Evolutionary conservation across 345 rosid genomes (phyloP).

Genomic region (Hibiscus tridactylites): DNA sequence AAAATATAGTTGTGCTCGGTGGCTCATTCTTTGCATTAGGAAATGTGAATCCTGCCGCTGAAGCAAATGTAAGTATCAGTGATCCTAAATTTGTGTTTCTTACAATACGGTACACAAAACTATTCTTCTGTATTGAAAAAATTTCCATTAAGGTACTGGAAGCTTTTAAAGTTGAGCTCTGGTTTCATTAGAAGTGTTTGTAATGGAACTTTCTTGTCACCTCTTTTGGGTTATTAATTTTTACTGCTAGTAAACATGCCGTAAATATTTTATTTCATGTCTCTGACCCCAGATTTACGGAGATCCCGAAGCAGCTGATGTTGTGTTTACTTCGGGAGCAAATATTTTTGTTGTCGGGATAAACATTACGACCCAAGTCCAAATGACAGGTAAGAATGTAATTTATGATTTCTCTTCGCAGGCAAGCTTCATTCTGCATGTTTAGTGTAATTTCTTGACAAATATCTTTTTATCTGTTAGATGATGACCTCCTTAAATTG

Average conservation of each 20-base stretch:
- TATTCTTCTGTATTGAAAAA: background rate
- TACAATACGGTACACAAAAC: background rate
- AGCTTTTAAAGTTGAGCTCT: background rate
- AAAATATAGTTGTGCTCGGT: conserved; percentile 76
- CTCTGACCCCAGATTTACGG: conserved; percentile 56
- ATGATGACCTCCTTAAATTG: conserved; percentile 53
- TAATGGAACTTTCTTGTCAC: background rate
- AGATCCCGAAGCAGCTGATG: conserved; percentile 98
- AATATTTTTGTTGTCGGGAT: conserved; percentile 77
- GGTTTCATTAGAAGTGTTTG: background rate
- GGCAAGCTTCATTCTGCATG: background rate
- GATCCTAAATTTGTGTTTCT: background rate
- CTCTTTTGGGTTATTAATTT: background rate
- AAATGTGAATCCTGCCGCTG: conserved; percentile 96
- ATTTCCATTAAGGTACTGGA: background rate
- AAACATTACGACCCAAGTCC: conserved; percentile 87
- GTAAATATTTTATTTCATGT: background rate
- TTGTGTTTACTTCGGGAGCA: conserved; percentile 91
- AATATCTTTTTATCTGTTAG: conserved; percentile 24
- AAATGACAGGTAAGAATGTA: conserved; percentile 47
- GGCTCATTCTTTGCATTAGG: conserved; percentile 93
- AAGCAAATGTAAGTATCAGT: conserved; percentile 62
- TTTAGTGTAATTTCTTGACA: conserved; percentile 8
- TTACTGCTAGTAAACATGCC: background rate
- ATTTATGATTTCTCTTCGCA: background rate